phyloP scores from a whole-genome alignment of 345 rosid species.

The rapeseed (Brassica napus) region Da-Ae NC_063449.1:7922001-7922500 shows the following conservation, averaged over 20 bases:
- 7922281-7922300: background rate
- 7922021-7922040: constrained; percentile 27
- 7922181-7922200: background rate
- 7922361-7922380: constrained; percentile 89
- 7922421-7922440: constrained; percentile 85
- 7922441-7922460: constrained; percentile 95
- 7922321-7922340: background rate
- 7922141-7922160: constrained; percentile 39
- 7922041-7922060: constrained; percentile 39
- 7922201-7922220: background rate
- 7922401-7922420: constrained; percentile 95
- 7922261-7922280: background rate
- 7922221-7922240: background rate
- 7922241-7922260: background rate
- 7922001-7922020: constrained; percentile 12
- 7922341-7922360: constrained; percentile 66
- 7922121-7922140: constrained; percentile 28
- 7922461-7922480: constrained; percentile 71
- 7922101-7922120: background rate
- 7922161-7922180: constrained; percentile 43
- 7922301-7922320: background rate
- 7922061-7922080: constrained; percentile 30
- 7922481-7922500: constrained; percentile 76
- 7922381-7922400: constrained; percentile 92
- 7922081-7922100: constrained; percentile 13